Percentiles rank a stretch among this genome's conserved stretches.
These are phyloP conservation scores for Hanseniaspora osmophila DNA, from an alignment of 805 yeast species.

Conservation along the genomic window DNA sequence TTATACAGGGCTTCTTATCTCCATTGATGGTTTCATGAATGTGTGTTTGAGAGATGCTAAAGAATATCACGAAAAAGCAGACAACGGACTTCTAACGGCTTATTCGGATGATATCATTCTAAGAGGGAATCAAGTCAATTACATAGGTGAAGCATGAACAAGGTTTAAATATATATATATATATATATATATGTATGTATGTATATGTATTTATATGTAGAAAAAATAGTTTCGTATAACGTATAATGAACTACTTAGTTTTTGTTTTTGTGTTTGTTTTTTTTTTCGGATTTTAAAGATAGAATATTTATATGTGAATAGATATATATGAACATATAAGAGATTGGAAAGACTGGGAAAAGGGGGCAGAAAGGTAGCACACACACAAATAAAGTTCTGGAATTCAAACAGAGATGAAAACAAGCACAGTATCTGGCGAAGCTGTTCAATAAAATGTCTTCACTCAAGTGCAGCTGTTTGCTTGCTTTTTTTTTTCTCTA, in stretches of 20 bases:
- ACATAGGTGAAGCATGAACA: conserved; percentile 18
- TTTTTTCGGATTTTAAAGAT: not conserved
- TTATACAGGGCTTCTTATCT: conserved; percentile 61
- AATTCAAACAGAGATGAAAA: not conserved
- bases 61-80: conserved; percentile 32
- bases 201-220: no score
- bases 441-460: not conserved
- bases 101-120: conserved; percentile 22
- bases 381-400: no score
- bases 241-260: not conserved
- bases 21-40: conserved; percentile 96
- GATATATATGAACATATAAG: not conserved
- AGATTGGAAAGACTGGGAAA: not conserved
- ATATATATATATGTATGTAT: no score
- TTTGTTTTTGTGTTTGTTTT: no score
- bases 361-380: no score
- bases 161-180: no score
- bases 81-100: conserved; percentile 19
- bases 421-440: no score
- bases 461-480: not conserved
- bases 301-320: not conserved
- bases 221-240: not conserved
- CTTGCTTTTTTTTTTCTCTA: no score
- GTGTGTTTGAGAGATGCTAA: conserved; percentile 69
- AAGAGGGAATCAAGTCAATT: conserved; percentile 25